Evolutionary conservation across 1,284 basidiomycete genomes (phyloP).

Genomic region (Ganoderma multipileum): DNA sequence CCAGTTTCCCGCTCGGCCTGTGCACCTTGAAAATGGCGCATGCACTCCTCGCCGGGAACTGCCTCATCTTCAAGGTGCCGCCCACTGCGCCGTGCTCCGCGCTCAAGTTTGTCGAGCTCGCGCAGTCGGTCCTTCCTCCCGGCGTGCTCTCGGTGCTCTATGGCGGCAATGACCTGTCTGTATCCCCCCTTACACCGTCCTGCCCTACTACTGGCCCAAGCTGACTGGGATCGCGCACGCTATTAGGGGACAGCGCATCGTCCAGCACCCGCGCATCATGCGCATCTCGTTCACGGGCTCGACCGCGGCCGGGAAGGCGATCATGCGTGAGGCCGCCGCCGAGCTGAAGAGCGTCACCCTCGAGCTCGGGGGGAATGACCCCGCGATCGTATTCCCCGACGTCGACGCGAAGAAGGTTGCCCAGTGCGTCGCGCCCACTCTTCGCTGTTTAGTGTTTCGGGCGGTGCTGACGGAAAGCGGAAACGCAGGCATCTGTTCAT

Average conservation of each 20-base stretch:
- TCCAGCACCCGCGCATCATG: constrained; percentile 24
- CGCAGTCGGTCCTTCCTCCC: constrained; percentile 28
- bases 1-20: constrained; percentile 44
- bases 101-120: constrained; percentile 28
- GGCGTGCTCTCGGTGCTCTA: constrained; percentile 29
- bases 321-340: constrained; percentile 24
- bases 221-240: background rate
- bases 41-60: constrained; percentile 61
- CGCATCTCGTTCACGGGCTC: constrained; percentile 31
- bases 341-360: constrained; percentile 26
- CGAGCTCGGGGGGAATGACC: constrained; percentile 32
- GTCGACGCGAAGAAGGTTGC: constrained; percentile 25
- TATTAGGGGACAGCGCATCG: constrained; percentile 27
- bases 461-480: background rate
- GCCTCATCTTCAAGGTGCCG: constrained; percentile 57
- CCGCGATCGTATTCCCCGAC: constrained; percentile 27
- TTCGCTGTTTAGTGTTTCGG: background rate
- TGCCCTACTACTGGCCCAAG: background rate
- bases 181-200: background rate
- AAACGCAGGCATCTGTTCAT: constrained; percentile 11
- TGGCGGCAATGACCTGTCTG: constrained; percentile 27
- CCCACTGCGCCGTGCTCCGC: constrained; percentile 22
- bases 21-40: constrained; percentile 61
- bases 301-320: constrained; percentile 17
- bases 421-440: constrained; percentile 9